Base-by-base conservation (phyloP, 2,329 filamentous ascomycete genomes). In the Fusarium longipes region DNA sequence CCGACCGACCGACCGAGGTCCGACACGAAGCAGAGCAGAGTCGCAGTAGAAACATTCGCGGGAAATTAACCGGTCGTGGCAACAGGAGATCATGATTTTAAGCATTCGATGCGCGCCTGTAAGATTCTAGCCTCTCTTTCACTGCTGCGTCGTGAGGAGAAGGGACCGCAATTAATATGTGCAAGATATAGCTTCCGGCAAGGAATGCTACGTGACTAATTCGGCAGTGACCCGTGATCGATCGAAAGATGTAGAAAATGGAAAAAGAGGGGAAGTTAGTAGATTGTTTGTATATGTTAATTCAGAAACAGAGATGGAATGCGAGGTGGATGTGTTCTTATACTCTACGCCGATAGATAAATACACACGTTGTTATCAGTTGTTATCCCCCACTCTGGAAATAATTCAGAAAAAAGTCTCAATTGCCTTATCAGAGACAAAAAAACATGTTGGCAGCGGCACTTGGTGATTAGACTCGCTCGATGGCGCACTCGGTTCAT, bases 71-170 rank as follows among this genome's bases (percentile, higher is more conserved):
- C 33, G 27, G 27, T 17, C 17, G 22, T 24, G 29, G 12, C n/a
- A 27, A 42, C 20, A n/a, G 29, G n/a, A 42, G 17, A 33, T 53
- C 39, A 44, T 24, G 18, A 11, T 14, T 27, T 9, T 12, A 11
- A 45, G 32, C 15, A 5, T 38, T 17, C 1, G 9, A 61, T 53
- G 57, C 57, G 57, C 57, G 8, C 56, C 57, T 53, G 45, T 61
- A 61, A n/a, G 18, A 61, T 33, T 20, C 15, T 6, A 18, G 32
- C 29, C 18, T 39, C 27, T 11, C 10, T 6, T 17, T 17, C 2
- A 11, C 20, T 8, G 17, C 38, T 40, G 38, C 11, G 15, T 33
- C 15, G 32, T 27, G 42, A 3, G 18, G 8, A 30, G 20, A 39
- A 8, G 15, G 24, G 17, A 38, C n/a, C 10, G n/a, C 11, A 30